These are phyloP conservation scores for Diaporthe amygdali DNA, from an alignment of 2,329 filamentous ascomycete species.

Conservation along the genomic window DNA sequence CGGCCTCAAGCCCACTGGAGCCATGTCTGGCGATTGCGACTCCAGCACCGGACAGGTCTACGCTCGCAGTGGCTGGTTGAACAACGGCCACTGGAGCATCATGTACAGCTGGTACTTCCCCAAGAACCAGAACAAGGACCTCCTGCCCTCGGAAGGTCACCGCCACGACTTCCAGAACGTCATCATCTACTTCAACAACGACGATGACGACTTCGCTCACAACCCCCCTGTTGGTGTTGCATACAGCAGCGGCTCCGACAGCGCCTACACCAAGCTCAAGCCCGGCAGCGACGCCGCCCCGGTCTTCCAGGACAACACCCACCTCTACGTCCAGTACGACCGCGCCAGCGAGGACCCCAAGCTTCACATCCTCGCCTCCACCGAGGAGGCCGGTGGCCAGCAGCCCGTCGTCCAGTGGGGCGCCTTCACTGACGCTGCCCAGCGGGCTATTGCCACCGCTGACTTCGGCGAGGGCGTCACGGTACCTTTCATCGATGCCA, in stretches of 20 bases:
- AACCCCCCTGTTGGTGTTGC: not conserved
- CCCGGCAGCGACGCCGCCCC: not conserved
- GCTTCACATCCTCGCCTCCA: not conserved
- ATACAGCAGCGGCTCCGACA: not conserved
- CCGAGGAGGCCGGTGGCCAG: not conserved
- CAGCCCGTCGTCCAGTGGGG: constrained; percentile 1
- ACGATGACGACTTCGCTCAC: constrained; percentile 22
- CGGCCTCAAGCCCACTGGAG: constrained; percentile 40
- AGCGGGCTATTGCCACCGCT: not conserved
- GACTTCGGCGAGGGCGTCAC: not conserved
- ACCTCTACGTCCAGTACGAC: constrained; percentile 11
- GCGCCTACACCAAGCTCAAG: constrained; percentile 1
- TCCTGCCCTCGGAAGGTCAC: constrained; percentile 31
- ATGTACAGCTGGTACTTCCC: constrained; percentile 52
- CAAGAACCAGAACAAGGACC: constrained; percentile 45
- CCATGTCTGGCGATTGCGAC: constrained; percentile 36
- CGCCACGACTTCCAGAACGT: constrained; percentile 47
- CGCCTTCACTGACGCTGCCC: not conserved
- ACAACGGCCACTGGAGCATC: constrained; percentile 39
- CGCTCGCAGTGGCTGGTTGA: constrained; percentile 34
- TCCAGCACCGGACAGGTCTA: constrained; percentile 44
- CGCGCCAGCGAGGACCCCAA: not conserved
- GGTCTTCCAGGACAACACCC: constrained; percentile 6
- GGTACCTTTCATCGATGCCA: not conserved
- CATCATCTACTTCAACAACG: constrained; percentile 38